These are phyloP conservation scores for Fonsecaea nubica DNA, from an alignment of 2,329 filamentous ascomycete genomes.

Conservation along the genomic window DNA sequence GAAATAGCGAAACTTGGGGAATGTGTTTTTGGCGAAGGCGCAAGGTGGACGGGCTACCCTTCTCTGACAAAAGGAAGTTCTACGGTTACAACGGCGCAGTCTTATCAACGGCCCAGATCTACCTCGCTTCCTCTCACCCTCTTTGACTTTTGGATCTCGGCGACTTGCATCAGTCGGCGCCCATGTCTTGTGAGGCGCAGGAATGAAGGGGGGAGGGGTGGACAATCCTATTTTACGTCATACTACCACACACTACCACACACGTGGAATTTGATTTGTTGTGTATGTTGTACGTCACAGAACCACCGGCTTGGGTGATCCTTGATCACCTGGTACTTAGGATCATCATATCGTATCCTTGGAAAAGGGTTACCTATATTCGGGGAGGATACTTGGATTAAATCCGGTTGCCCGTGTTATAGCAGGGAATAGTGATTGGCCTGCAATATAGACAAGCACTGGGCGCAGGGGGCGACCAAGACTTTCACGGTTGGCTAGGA, in stretches of 20 bases:
- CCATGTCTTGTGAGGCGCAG: constrained; percentile 4
- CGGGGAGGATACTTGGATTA: not conserved
- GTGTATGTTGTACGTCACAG: constrained; percentile 2
- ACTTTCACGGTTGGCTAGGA: too few relatives aligned
- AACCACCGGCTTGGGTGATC: not conserved
- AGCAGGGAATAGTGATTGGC: too few relatives aligned
- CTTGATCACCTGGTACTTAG: not conserved
- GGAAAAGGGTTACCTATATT: not conserved
- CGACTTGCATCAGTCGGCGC: constrained; percentile 1
- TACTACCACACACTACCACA: not conserved
- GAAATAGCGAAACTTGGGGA: not conserved
- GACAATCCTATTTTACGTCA: not conserved
- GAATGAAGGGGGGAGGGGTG: not conserved
- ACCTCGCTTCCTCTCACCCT: constrained; percentile 3
- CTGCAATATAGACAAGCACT: too few relatives aligned
- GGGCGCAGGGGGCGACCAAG: too few relatives aligned
- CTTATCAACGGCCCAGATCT: constrained; percentile 1
- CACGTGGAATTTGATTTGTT: not conserved
- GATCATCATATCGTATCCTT: not conserved
- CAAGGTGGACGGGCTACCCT: not conserved
- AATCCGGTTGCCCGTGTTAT: too few relatives aligned
- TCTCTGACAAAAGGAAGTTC: not conserved
- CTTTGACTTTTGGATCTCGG: not conserved
- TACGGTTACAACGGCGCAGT: not conserved
- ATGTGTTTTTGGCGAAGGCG: not conserved